Evolutionary conservation across 2,329 filamentous ascomycete species (phyloP), one percentile per base, ranked within the genome.

Genomic region (Botryosphaeria agaves): DNA sequence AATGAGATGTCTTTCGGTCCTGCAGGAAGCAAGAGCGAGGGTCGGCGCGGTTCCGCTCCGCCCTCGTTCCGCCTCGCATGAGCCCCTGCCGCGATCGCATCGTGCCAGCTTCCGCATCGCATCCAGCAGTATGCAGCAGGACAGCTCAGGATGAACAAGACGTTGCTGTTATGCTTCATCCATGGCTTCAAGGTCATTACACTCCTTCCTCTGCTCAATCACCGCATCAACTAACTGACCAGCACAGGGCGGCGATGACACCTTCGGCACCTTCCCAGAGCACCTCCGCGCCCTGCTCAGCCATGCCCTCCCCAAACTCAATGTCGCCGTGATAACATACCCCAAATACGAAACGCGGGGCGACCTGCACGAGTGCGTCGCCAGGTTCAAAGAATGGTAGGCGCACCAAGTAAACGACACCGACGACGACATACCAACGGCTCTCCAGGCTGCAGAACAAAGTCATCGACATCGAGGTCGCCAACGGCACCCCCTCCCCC

Each of bases 401-500:
- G 56, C 49, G n/a, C 11, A n/a, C n/a, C n/a, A n/a, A n/a, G n/a
- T n/a, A n/a, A n/a, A n/a, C n/a, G n/a, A n/a, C n/a, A n/a, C n/a
- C 11, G 23, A 8, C 18, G 16, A 19, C 23, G 26, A 14, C n/a
- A 17, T 16, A 7, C 27, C 28, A 20, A 26, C 28, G 26, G 14
- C 18, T 7, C 7, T 26, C 15, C 30, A 83, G 77, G 82, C 70
- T 95, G 11, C 73, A 85, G 40, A 77, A 94, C 48, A 81, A 81
- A 44, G 81, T 95, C 43, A 94, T 95, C 43, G 89, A 95, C 52
- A 63, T 94, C 44, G 87, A 98, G 56, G 85, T 94, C 34, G 73
- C 68, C 17, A 78, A 80, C 41, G 65, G 66, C 27, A 87, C 83
- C 0, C 70, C 80, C 1, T 85, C 78, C 4, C 85, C 85, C 1